phyloP scores from a whole-genome alignment of 306 rosid genomes.

The Cucumis hystrix region DNA sequence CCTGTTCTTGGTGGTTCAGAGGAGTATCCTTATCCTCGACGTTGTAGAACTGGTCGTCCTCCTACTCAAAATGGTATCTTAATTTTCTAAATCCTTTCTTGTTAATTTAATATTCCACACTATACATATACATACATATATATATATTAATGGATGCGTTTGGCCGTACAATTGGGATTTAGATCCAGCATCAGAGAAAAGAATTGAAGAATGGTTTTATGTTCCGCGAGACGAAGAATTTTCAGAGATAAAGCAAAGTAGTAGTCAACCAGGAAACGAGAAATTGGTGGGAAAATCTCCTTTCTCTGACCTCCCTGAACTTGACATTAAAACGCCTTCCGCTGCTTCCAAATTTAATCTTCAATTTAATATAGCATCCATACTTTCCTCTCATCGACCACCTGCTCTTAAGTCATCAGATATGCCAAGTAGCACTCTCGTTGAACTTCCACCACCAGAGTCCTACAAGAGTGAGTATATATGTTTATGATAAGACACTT shows the following conservation, averaged over 20 bases:
- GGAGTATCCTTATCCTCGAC: conserved; percentile 4
- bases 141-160: too few relatives aligned
- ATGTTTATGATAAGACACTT: too few relatives aligned
- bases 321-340: not conserved
- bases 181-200: conserved; percentile 24
- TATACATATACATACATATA: too few relatives aligned
- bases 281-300: not conserved
- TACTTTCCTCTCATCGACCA: not conserved
- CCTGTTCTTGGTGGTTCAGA: conserved; percentile 12
- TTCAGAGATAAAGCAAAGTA: not conserved
- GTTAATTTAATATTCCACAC: too few relatives aligned
- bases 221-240: conserved; percentile 34
- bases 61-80: too few relatives aligned
- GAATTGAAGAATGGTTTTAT: conserved; percentile 17
- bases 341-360: not conserved
- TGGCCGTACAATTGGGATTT: not conserved
- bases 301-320: conserved; percentile 19
- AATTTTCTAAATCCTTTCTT: not conserved
- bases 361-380: not conserved
- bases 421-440: too few relatives aligned
- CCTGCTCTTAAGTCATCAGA: too few relatives aligned
- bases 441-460: not conserved
- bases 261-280: not conserved
- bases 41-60: conserved; percentile 11
- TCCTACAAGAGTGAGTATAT: not conserved